Evolutionary conservation across 257 asterid genomes (phyloP).

Genomic region (Nicotiana obtusifolia): DNA sequence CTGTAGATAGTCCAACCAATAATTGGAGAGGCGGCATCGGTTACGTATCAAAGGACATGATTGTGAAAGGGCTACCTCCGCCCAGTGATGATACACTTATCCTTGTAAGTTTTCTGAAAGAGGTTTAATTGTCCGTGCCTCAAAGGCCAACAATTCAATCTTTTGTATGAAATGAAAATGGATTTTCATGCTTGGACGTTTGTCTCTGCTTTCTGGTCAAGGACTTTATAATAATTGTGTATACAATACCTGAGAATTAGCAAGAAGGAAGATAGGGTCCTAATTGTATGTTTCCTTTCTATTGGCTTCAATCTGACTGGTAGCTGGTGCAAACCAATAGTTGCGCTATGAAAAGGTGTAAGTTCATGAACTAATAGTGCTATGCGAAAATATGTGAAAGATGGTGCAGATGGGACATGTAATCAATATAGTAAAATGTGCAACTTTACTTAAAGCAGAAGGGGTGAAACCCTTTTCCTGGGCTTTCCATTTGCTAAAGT

Average conservation of each 20-base stretch:
- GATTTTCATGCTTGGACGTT: neutral
- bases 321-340: too few relatives aligned
- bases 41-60: slow-evolving; percentile 77
- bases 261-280: too few relatives aligned
- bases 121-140: slow-evolving; percentile 8
- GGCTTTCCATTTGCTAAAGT: too few relatives aligned
- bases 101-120: slow-evolving; percentile 59
- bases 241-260: too few relatives aligned
- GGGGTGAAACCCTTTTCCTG: neutral
- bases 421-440: neutral
- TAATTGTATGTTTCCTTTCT: too few relatives aligned
- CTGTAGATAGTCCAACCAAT: slow-evolving; percentile 79
- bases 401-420: neutral
- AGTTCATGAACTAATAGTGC: neutral
- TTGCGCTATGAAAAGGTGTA: neutral
- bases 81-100: slow-evolving; percentile 79
- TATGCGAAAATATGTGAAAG: neutral
- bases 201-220: neutral
- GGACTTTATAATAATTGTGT: neutral
- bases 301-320: too few relatives aligned
- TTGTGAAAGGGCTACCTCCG: slow-evolving; percentile 75
- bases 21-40: slow-evolving; percentile 91
- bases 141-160: slow-evolving; percentile 7
- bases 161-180: neutral
- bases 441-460: neutral